Conservation (phyloP, 169 alveolate species). For the Amoebophrya sp. region DNA sequence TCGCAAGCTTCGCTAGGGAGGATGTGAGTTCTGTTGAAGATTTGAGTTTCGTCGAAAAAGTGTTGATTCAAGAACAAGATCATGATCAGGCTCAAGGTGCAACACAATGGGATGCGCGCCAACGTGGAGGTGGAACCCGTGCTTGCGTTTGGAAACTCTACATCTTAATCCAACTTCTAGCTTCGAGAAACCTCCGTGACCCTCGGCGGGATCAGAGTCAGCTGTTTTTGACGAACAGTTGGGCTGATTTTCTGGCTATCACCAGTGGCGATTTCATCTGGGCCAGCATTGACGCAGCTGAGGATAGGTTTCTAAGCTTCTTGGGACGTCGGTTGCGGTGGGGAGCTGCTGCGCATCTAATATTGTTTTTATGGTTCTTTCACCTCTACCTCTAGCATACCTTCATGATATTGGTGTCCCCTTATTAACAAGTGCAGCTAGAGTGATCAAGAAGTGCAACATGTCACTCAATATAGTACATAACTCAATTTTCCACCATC, state of each 20-base stretch:
- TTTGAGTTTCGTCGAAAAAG: too few relatives aligned
- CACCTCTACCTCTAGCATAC: too few relatives aligned
- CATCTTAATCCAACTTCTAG: neutral
- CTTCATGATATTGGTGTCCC: too few relatives aligned
- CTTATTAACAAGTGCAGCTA: too few relatives aligned
- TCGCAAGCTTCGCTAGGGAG: too few relatives aligned
- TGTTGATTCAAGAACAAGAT: neutral
- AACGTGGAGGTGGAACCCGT: neutral
- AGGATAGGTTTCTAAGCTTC: neutral
- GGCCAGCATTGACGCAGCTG: neutral
- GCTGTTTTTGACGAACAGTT: neutral
- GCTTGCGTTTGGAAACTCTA: neutral
- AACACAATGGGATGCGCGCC: neutral
- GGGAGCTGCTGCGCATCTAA: neutral
- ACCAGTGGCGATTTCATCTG: neutral
- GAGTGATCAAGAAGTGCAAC: too few relatives aligned
- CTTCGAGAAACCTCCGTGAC: neutral
- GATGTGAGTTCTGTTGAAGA: too few relatives aligned
- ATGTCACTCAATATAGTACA: too few relatives aligned
- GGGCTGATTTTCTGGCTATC: neutral
- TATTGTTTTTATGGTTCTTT: too few relatives aligned
- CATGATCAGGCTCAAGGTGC: neutral
- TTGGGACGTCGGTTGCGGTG: neutral
- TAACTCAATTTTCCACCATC: too few relatives aligned
- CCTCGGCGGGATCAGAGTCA: neutral